Evolutionary conservation across 306 rosid genomes (phyloP), one percentile per base, ranked within the genome.

Genomic region (Senna tora): DNA sequence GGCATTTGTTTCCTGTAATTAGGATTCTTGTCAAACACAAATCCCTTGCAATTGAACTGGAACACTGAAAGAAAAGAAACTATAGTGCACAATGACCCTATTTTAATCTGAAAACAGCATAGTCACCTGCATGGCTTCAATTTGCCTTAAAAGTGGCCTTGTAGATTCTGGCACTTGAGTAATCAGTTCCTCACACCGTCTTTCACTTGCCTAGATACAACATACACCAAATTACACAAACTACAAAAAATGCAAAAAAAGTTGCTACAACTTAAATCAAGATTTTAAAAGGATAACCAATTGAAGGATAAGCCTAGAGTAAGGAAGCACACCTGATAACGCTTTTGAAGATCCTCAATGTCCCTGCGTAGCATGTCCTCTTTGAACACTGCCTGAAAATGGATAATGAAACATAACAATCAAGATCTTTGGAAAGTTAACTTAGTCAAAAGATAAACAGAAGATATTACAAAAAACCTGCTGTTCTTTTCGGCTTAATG

Each of bases 91-190:
- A 17, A 38, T 5, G 6, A 36, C 13, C 13, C 67, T 13, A 38
- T 16, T 61, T 36, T 36, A 36, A 61, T 61, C n/a, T 11, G n/a
- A 16, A 8, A 62, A 67, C 34, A 65, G 71, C 28, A 50, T 47
- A 76, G 36, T 71, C 66, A 90, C 99, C 97, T 95, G 97, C 91
- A 95, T 95, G 70, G 96, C 99, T 85, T 95, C 99, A 65, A 95
- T 95, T 82, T 95, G 99, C 84, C 99, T 86, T 67, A 95, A 81
- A 76, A 95, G 97, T 1, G 99, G 99, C 84, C 99, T 91, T 5
- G 99, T 95, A 58, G 99, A 91, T 56, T 95, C 99, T 30, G 99
- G 99, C 70, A 95, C 99, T 84, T 95, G 99, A 0, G 96, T 89
- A 69, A 95, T 85, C 88, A 95, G 71, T 75, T 95, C 99, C 79